Base-by-base conservation (phyloP, 139 green algal genomes). In the Picocystis salinarum region DNA sequence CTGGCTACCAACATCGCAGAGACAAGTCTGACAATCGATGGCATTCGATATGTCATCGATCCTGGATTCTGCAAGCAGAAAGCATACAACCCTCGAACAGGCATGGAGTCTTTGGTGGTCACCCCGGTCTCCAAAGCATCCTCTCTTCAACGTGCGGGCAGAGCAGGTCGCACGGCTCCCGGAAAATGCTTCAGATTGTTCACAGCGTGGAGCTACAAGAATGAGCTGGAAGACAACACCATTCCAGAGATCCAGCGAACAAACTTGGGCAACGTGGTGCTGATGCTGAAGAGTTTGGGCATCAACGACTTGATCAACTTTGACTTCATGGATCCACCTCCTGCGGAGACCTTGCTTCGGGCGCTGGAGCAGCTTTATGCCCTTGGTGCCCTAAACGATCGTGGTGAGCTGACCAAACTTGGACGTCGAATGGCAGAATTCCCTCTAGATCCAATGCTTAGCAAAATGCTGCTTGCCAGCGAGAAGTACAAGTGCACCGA, bases 1-100 rank as follows among this genome's bases (percentile, higher is more conserved):
- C 62, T 97, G 40, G 87, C 87, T 22, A 97, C 87, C 42, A 97
- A 97, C 72, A 96, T 97, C 51, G 84, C 84, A 0, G 87, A 97
- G 70, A 97, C 87, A 0, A 81, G 59, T 0, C 61, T 97, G 6
- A 97, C 87, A 6, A 96, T 97, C 45, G 82, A 95, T 42, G 87
- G 87, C 39, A 93, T 97, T 58, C 67, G 70, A 55, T 95, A 91
- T 46, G 85, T 96, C 23, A 84, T 96, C 41, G 85, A 96, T 54
- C 81, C 85, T 2, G 85, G 85, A 5, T 93, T 95, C 61, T 70
- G 62, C 56, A 97, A 96, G 67, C 85, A 95, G 64, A 95, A 95
- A 52, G 75, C 61, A 40, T 97, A 92, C 70, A 94, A 91, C 63
- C 85, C 87, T 4, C 65, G 82, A 39, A 83, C 62, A 1, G 87